A percentile compares a stretch with the other conserved stretches of the same genome.
These are phyloP conservation scores for Stephania japonica DNA, from an alignment of 164 flowering plant species.

Conservation along the genomic window DNA sequence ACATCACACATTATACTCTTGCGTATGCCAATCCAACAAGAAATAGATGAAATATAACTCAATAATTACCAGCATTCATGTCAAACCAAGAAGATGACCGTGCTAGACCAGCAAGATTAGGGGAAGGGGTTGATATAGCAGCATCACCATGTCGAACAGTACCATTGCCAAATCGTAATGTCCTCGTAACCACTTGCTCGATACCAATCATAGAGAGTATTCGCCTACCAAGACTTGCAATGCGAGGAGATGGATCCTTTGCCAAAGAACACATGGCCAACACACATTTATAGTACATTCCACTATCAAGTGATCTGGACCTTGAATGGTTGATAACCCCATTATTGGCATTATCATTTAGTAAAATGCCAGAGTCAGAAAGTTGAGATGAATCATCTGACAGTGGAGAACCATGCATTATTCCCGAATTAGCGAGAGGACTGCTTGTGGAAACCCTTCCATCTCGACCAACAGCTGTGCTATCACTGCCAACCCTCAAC, in stretches of 20 bases:
- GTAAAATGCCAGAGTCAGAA: conserved; percentile 66
- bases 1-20: too few species aligned
- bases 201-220: conserved; percentile 85
- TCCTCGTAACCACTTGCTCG: conserved; percentile 75
- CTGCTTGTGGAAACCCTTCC: conserved; percentile 82
- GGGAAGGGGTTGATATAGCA: conserved; percentile 25
- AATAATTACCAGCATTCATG: conserved; percentile 67
- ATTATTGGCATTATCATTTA: conserved; percentile 56
- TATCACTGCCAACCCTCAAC: conserved; percentile 61
- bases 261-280: conserved; percentile 76
- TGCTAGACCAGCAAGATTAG: conserved; percentile 64
- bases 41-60: too few species aligned
- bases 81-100: conserved; percentile 97
- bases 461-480: conserved; percentile 43
- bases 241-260: conserved; percentile 91
- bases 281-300: conserved; percentile 70
- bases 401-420: conserved; percentile 94
- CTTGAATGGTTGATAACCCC: conserved; percentile 50
- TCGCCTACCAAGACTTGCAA: conserved; percentile 73
- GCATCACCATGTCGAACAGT: conserved; percentile 47
- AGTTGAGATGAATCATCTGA: conserved; percentile 92
- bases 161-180: conserved; percentile 32
- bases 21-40: neutral
- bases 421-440: conserved; percentile 68
- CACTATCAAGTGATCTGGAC: conserved; percentile 57